Base-by-base conservation (phyloP, 352 stramenopile species). In the Globisporangium irregulare region DNA sequence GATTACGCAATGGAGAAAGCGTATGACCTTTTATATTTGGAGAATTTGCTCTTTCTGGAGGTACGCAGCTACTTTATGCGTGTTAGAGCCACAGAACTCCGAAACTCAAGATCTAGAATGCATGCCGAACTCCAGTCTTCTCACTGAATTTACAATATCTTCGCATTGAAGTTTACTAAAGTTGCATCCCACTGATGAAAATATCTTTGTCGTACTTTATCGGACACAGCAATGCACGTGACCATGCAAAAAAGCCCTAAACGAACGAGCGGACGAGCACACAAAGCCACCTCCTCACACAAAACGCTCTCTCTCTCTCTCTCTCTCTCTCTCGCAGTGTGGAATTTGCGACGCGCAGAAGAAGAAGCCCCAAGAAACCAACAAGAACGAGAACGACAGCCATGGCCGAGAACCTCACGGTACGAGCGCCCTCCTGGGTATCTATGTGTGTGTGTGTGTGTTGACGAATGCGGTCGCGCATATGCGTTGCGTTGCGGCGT, bases 331-430 rank as follows among this genome's bases (percentile, higher is more conserved):
- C 51, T 58, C 53, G 53, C 55, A 60, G 29, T 60, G 55, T 24
- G 55, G 55, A 60, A 60, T 60, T 60, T 60, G 55, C 55, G 55
- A 60, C 55, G 55, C 55, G 55, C 18, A 59, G 54, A 25, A 59
- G 27, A 59, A 59, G 53, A 25, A 24, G 53, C 55, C 38, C 29
- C 53, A 10, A 59, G 24, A 22, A 34, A 14, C 20, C 18, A 32
- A 14, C 53, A 43, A 27, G 18, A 46, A 12, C 20, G 29, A 60
- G 53, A 43, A 43, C 43, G 5, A 10, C 53, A 59, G 27, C 29
- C 55, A 60, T 60, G 55, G 18, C 15, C 55, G 55, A 50, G 8
- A 50, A 60, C 55, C 29, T 60, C 22, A 60, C 29, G 27, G 55
- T 60, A 22, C 8, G 55, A 24, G 25, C 7, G 24, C 5, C 25